Evolutionary conservation across 139 green algal genomes (phyloP), one percentile per base, ranked within the genome.

Genomic region (Micractinium conductrix): DNA sequence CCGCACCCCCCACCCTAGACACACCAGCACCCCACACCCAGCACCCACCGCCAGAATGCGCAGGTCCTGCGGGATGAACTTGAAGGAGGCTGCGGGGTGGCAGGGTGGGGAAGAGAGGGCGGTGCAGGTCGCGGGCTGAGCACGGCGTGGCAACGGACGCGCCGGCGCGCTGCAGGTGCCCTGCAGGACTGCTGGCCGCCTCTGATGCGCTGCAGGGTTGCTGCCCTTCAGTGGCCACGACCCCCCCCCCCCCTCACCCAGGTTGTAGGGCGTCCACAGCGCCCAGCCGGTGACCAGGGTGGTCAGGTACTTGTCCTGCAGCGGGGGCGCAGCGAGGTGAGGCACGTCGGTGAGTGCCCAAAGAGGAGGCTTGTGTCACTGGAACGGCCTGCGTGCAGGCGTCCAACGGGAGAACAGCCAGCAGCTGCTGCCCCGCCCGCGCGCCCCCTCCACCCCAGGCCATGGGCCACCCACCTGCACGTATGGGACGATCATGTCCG

Each of bases 231-330:
- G 21, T 37, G 42, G n/a, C n/a, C n/a, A n/a, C n/a, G n/a, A n/a
- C n/a, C n/a, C n/a, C n/a, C n/a, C n/a, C 30, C 44, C 33, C 74
- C 2, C 55, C 55, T 58, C 74, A 53, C 50, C 44, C 37, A 72
- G 43, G 76, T 71, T 82, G 50, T 37, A 80, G 45, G 74, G 74
- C n/a, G 67, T n/a, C 74, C 74, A 80, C 2, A 80, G 30, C 12
- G 60, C 86, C 44, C 90, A 93, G 33, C 71, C 86, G 2, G 71
- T 40, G 22, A 90, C 50, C 71, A 92, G 73, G 30, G 45, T 78
- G 19, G 53, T 48, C 53, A 91, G 10, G 26, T 48, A 72, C 70
- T 85, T 85, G 37, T 79, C 80, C 68, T 79, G 76, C 76, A 60
- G 19, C 1, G n/a, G 45, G 19, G 26, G 26, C 53, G n/a, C 53